These are phyloP conservation scores for Pseudocercospora vitis DNA, from an alignment of 2,329 filamentous ascomycete genomes.

Conservation along the genomic window DNA sequence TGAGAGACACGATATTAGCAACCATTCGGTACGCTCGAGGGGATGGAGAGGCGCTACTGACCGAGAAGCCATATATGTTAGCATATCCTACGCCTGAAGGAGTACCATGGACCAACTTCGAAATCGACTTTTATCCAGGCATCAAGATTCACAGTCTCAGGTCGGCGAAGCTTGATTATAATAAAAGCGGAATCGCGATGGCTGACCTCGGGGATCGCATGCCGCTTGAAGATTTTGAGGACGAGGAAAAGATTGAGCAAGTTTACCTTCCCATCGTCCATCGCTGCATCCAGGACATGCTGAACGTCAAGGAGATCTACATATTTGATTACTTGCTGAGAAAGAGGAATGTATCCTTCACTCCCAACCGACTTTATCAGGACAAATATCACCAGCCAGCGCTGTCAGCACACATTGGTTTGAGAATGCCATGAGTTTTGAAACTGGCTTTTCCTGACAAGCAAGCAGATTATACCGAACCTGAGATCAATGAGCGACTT, in stretches of 20 bases:
- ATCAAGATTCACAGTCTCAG: constrained; percentile 12
- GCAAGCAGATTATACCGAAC: constrained; percentile 11
- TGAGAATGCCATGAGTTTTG: background rate
- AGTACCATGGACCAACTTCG: constrained; percentile 13
- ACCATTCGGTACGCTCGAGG: constrained; percentile 14
- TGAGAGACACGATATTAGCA: constrained; percentile 8
- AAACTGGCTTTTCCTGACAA: background rate
- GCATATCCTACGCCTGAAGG: constrained; percentile 6
- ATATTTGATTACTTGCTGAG: constrained; percentile 18
- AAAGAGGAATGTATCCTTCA: constrained; percentile 7
- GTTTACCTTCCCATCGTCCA: constrained; percentile 8
- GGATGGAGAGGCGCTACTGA: constrained; percentile 6
- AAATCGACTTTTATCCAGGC: constrained; percentile 9
- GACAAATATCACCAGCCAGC: constrained; percentile 11
- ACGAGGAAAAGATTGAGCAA: constrained; percentile 9
- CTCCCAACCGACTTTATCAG: background rate
- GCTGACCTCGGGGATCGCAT: constrained; percentile 5
- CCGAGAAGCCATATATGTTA: constrained; percentile 14
- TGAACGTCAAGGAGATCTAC: constrained; percentile 10
- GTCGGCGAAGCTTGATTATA: constrained; percentile 2
- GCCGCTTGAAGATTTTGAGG: constrained; percentile 11
- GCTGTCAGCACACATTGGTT: constrained; percentile 16
- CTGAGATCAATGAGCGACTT: constrained; percentile 9
- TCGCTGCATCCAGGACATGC: constrained; percentile 6
- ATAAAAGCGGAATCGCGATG: constrained; percentile 6